These are phyloP conservation scores for Zizania palustris DNA, from an alignment of 202 grass and related monocot species.

Conservation along the genomic window DNA sequence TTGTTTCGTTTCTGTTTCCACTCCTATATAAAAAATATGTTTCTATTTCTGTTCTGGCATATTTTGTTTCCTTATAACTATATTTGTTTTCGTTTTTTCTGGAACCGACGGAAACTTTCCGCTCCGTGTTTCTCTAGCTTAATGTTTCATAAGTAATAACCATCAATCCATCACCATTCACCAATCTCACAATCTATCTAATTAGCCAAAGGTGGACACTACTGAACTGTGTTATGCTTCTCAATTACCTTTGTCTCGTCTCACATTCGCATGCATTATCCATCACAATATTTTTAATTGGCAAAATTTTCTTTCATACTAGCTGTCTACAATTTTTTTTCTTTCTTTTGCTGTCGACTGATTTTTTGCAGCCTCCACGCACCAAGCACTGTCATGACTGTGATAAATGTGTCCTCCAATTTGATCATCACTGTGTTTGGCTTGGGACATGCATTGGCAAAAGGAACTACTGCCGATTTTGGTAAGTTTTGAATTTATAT, in stretches of 20 bases:
- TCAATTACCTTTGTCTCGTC: constrained; percentile 9
- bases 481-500: constrained; percentile 54
- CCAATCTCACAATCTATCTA: constrained; percentile 13
- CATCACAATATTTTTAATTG: background rate
- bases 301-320: constrained; percentile 16
- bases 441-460: constrained; percentile 87
- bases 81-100: no score
- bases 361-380: constrained; percentile 71
- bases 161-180: no score
- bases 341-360: background rate
- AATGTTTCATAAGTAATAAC: background rate
- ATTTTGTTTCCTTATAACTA: no score
- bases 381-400: constrained; percentile 94
- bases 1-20: no score
- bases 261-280: constrained; percentile 16
- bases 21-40: no score
- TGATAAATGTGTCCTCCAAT: constrained; percentile 94
- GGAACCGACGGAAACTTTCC: no score
- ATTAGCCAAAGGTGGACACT: background rate
- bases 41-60: no score
- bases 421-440: constrained; percentile 95
- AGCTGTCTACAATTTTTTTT: constrained; percentile 17
- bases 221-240: background rate
- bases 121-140: background rate
- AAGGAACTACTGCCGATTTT: constrained; percentile 87